Percentiles rank a stretch among this genome's conserved stretches.
Conservation (phyloP, 2,329 filamentous ascomycete genomes). For the Plenodomus biglobosus region DNA sequence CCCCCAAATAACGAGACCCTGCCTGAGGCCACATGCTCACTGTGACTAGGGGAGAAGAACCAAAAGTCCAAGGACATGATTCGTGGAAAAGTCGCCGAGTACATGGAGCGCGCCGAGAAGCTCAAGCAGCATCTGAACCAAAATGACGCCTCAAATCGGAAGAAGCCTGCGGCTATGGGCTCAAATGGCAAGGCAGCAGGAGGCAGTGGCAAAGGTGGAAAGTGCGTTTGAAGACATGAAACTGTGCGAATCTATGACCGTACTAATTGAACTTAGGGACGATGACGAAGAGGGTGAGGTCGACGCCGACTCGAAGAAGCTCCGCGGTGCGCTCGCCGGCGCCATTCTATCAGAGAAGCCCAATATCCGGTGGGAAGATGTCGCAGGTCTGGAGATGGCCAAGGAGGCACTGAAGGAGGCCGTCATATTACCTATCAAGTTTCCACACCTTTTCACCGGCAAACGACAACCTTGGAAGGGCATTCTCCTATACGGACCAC, state of each 20-base stretch:
- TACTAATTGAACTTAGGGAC: conserved; percentile 45
- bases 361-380: conserved; percentile 97
- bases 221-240: conserved; percentile 42
- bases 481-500: conserved; percentile 92
- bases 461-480: conserved; percentile 99
- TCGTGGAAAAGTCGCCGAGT: conserved; percentile 88
- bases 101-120: conserved; percentile 99
- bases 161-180: conserved; percentile 71
- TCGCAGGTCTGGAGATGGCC: conserved; percentile 87
- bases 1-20: conserved; percentile 4
- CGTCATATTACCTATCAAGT: conserved; percentile 96
- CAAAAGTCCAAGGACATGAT: conserved; percentile 97
- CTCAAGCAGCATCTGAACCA: conserved; percentile 87
- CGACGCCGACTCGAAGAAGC: conserved; percentile 93
- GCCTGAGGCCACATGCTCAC: conserved; percentile 16
- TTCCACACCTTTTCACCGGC: conserved; percentile 92
- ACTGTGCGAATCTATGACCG: neutral
- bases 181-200: conserved; percentile 68
- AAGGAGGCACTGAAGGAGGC: conserved; percentile 98
- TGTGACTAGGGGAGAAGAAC: conserved; percentile 79
- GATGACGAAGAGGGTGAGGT: conserved; percentile 63
- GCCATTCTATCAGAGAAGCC: conserved; percentile 94
- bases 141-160: conserved; percentile 65
- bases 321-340: conserved; percentile 84
- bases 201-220: conserved; percentile 61